Evolutionary conservation across 768 basidiomycete genomes (phyloP).

Genomic region (Lentinula raphanica): DNA sequence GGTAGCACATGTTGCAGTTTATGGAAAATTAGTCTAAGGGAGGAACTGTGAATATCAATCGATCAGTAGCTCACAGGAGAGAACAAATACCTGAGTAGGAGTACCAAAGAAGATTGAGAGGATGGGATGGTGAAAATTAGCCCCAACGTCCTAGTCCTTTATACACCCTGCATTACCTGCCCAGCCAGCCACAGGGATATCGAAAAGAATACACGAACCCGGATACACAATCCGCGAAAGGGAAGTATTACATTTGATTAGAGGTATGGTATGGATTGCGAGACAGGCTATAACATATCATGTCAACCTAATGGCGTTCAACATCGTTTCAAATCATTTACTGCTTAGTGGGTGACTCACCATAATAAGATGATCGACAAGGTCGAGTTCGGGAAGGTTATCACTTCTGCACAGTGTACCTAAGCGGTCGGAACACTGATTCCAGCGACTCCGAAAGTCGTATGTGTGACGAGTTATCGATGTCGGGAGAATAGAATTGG

Average conservation of each 20-base stretch:
- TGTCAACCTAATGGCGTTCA: background rate
- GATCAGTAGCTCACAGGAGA: background rate
- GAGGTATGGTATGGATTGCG: background rate
- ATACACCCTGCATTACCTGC: background rate
- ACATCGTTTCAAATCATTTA: constrained; percentile 1
- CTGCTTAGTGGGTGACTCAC: background rate
- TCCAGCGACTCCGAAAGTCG: background rate
- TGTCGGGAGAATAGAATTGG: background rate
- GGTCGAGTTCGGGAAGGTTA: background rate
- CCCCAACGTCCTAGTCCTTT: background rate
- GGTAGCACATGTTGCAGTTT: constrained; percentile 7
- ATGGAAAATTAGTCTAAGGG: background rate
- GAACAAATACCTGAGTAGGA: background rate
- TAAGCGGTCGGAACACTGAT: background rate
- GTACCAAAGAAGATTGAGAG: background rate
- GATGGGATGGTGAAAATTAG: background rate
- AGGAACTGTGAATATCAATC: background rate
- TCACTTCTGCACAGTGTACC: background rate
- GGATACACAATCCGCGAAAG: background rate
- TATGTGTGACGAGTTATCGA: background rate
- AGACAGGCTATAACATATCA: background rate
- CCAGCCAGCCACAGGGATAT: background rate
- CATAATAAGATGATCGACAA: background rate
- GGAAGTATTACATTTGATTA: constrained; percentile 1
- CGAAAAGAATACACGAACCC: background rate